Evolutionary conservation across 78 protist genomes (phyloP), one percentile per base, ranked within the genome.

Genomic region (Abeoforma whisleri): DNA sequence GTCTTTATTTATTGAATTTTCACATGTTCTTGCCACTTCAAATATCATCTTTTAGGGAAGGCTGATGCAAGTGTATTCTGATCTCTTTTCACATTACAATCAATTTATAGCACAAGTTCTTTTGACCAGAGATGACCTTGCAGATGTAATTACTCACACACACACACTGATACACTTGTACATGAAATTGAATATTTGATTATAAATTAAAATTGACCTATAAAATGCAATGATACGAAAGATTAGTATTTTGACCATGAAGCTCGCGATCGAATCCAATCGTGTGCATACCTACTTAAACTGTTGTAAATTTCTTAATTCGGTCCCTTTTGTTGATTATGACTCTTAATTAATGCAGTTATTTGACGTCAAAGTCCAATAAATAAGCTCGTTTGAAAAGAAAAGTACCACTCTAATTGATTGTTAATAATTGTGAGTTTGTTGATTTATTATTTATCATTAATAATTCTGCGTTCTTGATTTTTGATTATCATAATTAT

Each of bases 81-180:
- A 37, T 39, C 76, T 88, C n/a, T 88, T 88, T 69, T 1, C 30
- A 12, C 19, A 70, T 40, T 57, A 68, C 8, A 0, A 2, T 31
- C 40, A 34, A 62, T 73, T 69, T 28, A 79, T 88, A 36, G 90
- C 87, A 36, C 90, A 88, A 70, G 85, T 88, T 40, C 74, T 87
- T 70, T 72, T 87, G 71, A n/a, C 89, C 23, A 30, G 85, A 12
- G 76, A 35, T 37, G 75, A 68, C 16, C 76, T 86, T 31, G 81
- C 36, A 28, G 2, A 40, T 12, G 84, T 80, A 31, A 2, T 69
- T 80, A 31, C 40, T 1, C 40, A 36, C 81, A 2, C 19, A 1
- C 76, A 71, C 76, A 5, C 76, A 35, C 76, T 5, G 2, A 35
- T 37, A 25, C 2, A 5, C 76, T 25, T 1, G 2, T 12, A 28